These are phyloP conservation scores for Ramicandelaber brevisporus DNA, from an alignment of 192 early-diverging fungal species.

Conservation along the genomic window DNA sequence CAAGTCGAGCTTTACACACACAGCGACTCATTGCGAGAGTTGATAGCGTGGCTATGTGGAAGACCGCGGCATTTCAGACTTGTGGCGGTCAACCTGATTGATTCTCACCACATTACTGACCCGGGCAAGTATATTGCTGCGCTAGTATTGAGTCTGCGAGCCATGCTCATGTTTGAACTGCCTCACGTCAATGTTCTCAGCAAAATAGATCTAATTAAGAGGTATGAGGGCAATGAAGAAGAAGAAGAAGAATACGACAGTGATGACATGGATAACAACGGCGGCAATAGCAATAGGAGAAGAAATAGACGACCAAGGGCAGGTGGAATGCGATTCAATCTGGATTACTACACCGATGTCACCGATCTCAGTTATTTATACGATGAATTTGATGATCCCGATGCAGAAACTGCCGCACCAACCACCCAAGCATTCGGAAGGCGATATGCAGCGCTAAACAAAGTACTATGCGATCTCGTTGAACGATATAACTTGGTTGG, in stretches of 20 bases:
- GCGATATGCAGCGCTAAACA: slow-evolving; percentile 44
- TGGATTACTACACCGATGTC: slow-evolving; percentile 91
- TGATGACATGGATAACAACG: no score
- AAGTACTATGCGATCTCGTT: slow-evolving; percentile 67
- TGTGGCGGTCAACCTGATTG: slow-evolving; percentile 62
- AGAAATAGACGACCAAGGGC: no score
- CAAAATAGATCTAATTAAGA: slow-evolving; percentile 75
- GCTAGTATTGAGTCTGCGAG: slow-evolving; percentile 64
- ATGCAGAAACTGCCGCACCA: no score
- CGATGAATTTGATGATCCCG: slow-evolving; percentile 40
- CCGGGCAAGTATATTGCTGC: slow-evolving; percentile 82
- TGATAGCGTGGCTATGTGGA: slow-evolving; percentile 40
- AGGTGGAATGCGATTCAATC: no score
- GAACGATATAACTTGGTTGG: slow-evolving; percentile 81
- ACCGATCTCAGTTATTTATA: slow-evolving; percentile 68
- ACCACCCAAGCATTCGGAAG: slow-evolving; percentile 22
- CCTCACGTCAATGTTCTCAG: slow-evolving; percentile 94
- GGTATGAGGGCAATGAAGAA: slow-evolving; percentile 41
- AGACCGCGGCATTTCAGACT: slow-evolving; percentile 36
- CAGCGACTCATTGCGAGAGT: slow-evolving; percentile 52
- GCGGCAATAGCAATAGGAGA: no score
- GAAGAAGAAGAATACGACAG: not conserved
- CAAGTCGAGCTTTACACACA: slow-evolving; percentile 98
- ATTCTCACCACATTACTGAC: slow-evolving; percentile 81
- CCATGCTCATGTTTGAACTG: slow-evolving; percentile 80